phyloP scores from a whole-genome alignment of 2,329 filamentous ascomycete species.

The Cercospora sp. region DNA sequence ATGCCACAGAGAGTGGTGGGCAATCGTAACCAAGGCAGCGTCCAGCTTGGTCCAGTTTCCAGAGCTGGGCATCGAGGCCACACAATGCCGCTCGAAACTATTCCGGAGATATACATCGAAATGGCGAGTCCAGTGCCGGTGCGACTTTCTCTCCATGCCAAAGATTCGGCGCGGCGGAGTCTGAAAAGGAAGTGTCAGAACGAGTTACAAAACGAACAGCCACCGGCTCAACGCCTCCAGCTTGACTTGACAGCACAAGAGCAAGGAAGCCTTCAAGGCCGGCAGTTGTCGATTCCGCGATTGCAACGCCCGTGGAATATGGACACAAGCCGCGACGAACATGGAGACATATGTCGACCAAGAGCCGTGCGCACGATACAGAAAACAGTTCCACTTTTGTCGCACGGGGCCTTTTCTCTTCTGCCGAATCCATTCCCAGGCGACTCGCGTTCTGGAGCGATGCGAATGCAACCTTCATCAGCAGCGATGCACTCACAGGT shows the following conservation, averaged over 20 bases:
- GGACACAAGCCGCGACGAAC: background rate
- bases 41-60: background rate
- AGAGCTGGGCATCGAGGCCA: background rate
- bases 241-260: background rate
- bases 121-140: background rate
- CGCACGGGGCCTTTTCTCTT: background rate
- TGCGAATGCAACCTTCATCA: background rate
- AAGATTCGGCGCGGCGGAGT: background rate
- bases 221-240: background rate
- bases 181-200: conserved; percentile 4
- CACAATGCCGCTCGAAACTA: background rate
- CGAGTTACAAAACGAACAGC: background rate
- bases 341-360: background rate
- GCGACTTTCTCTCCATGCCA: background rate
- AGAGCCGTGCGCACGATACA: background rate
- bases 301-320: background rate
- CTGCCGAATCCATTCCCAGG: background rate
- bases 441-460: background rate
- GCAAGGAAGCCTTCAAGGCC: background rate
- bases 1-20: background rate
- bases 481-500: background rate
- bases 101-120: background rate
- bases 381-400: background rate
- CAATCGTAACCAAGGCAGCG: background rate
- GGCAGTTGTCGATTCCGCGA: background rate